Percentiles rank a stretch among this genome's conserved stretches.
These are phyloP conservation scores for Ambrosiella cleistominuta DNA, from an alignment of 2,329 filamentous ascomycete species.

Conservation along the genomic window DNA sequence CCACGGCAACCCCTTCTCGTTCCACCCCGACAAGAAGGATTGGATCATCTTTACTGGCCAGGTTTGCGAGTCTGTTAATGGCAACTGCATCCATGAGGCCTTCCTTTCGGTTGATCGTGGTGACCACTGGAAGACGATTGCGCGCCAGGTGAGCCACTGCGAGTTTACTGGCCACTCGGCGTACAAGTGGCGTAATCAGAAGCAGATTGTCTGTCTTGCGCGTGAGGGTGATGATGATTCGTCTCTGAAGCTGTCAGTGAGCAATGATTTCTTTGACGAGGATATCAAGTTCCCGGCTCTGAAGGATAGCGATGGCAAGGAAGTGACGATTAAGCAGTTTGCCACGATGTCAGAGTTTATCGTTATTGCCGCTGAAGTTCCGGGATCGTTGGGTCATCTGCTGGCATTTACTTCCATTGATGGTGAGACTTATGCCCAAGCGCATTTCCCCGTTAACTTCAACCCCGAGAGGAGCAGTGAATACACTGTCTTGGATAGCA, in stretches of 20 bases:
- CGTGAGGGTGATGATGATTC: conserved; percentile 35
- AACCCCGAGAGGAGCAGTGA: conserved; percentile 51
- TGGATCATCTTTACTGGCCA: conserved; percentile 85
- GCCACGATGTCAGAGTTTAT: conserved; percentile 96
- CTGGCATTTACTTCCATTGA: conserved; percentile 72
- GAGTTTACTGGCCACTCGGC: conserved; percentile 60
- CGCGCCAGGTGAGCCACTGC: conserved; percentile 61
- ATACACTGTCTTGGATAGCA: conserved; percentile 90
- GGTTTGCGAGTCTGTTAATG: conserved; percentile 40
- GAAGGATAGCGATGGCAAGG: conserved; percentile 40
- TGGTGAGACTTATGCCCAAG: conserved; percentile 63
- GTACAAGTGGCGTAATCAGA: conserved; percentile 33
- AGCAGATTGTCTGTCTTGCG: conserved; percentile 41
- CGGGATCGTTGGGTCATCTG: conserved; percentile 39
- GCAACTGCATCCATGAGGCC: conserved; percentile 53
- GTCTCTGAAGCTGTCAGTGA: conserved; percentile 54
- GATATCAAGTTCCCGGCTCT: conserved; percentile 26
- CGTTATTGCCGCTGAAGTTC: conserved; percentile 49
- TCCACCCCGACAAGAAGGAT: conserved; percentile 71
- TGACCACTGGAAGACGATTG: conserved; percentile 57
- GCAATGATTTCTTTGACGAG: conserved; percentile 58
- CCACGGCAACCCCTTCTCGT: conserved; percentile 37
- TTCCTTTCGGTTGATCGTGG: conserved; percentile 67
- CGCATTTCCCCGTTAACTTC: conserved; percentile 75
- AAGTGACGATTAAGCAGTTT: conserved; percentile 55